A percentile compares a stretch with the other conserved stretches of the same genome.
Conservation (phyloP, 345 rosid genomes). For the Brassica rapa region DNA sequence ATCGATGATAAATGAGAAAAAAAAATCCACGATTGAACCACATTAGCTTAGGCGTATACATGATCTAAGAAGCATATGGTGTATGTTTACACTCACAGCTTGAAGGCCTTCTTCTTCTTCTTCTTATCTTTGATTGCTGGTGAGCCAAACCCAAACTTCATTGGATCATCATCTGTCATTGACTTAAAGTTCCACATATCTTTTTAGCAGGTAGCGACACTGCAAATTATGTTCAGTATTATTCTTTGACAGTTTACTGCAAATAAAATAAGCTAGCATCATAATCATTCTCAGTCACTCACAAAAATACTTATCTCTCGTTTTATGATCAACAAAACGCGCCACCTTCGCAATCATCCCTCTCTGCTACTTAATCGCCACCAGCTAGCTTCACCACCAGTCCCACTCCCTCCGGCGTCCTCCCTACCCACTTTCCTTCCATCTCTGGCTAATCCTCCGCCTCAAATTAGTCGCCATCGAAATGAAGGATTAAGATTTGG, state of each 20-base stretch:
- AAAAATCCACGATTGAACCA: no score
- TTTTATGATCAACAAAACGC: background rate
- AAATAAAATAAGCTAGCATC: background rate
- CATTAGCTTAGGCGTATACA: conserved; percentile 1
- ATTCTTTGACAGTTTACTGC: background rate
- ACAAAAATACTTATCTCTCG: background rate
- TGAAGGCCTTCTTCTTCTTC: conserved; percentile 51
- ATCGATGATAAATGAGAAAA: no score
- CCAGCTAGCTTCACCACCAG: no score
- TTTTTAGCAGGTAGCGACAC: no score
- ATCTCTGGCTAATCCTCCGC: no score
- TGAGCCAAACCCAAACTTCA: conserved; percentile 67
- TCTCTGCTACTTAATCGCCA: no score
- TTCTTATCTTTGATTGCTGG: conserved; percentile 42
- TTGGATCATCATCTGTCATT: conserved; percentile 54
- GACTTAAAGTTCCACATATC: conserved; percentile 80
- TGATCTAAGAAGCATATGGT: conserved; percentile 10
- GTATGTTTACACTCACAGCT: conserved; percentile 61
- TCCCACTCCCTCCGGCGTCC: no score
- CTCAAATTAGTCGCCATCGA: no score
- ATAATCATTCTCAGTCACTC: background rate
- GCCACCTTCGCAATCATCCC: background rate
- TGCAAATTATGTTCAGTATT: background rate
- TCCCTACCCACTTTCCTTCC: no score
- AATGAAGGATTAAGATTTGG: no score